phyloP scores from a whole-genome alignment of 2,329 filamentous ascomycete genomes.

The Phialophora verrucosa region DNA sequence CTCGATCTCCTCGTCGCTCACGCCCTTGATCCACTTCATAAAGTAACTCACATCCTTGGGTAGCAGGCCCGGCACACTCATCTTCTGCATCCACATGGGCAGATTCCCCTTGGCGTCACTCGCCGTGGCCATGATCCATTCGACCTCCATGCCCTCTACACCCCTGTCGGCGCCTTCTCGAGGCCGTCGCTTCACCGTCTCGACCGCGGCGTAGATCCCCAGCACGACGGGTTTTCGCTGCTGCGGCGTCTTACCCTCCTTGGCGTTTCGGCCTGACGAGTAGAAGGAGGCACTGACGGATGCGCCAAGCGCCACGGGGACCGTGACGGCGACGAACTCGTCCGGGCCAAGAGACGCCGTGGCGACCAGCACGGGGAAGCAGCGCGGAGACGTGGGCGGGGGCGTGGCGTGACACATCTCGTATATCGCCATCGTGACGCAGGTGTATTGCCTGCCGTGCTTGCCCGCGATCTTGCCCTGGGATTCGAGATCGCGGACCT shows the following conservation, averaged over 20 bases:
- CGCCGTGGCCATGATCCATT: slow-evolving; percentile 80
- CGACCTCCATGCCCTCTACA: slow-evolving; percentile 64
- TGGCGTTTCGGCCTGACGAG: slow-evolving; percentile 39
- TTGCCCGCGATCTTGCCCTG: slow-evolving; percentile 13
- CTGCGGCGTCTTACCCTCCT: slow-evolving; percentile 37
- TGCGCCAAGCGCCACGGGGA: slow-evolving; percentile 40
- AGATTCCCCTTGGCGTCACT: slow-evolving; percentile 72
- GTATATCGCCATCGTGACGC: slow-evolving; percentile 35
- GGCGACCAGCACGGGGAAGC: slow-evolving; percentile 43
- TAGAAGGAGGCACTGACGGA: slow-evolving; percentile 39
- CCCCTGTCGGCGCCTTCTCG: slow-evolving; percentile 28
- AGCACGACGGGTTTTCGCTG: slow-evolving; percentile 40
- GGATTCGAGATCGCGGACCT: slow-evolving; percentile 26
- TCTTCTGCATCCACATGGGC: slow-evolving; percentile 69
- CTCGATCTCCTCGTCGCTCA: slow-evolving; percentile 31
- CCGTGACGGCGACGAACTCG: slow-evolving; percentile 42
- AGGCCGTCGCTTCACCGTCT: slow-evolving; percentile 30
- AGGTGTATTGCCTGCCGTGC: slow-evolving; percentile 15
- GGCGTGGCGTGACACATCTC: slow-evolving; percentile 45
- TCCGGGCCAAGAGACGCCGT: slow-evolving; percentile 37
- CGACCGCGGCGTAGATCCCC: slow-evolving; percentile 39
- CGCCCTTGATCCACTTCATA: slow-evolving; percentile 66
- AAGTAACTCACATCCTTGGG: slow-evolving; percentile 75
- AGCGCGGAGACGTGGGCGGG: slow-evolving; percentile 37
- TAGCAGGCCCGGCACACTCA: slow-evolving; percentile 66